A percentile compares a stretch with the other conserved stretches of the same genome.
These are phyloP conservation scores for Conticribra guillardii DNA, from an alignment of 108 stramenopile species.

Conservation along the genomic window DNA sequence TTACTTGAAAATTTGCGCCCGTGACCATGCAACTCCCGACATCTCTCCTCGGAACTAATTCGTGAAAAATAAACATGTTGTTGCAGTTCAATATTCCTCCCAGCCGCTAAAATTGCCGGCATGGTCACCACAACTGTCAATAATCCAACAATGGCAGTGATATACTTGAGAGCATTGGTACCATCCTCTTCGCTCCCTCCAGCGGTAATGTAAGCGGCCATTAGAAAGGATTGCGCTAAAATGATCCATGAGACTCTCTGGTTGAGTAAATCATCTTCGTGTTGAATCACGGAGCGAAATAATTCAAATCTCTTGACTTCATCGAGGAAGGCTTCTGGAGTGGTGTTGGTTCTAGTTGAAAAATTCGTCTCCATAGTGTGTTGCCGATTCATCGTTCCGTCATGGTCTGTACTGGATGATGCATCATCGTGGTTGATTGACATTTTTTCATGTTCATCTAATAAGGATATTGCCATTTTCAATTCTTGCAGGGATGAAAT, in stretches of 20 bases:
- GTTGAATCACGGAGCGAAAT: conserved; percentile 51
- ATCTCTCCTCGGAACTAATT: conserved; percentile 38
- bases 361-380: too few relatives aligned
- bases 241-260: conserved; percentile 62
- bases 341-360: neutral
- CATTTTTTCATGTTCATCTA: conserved; percentile 1
- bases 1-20: conserved; percentile 11
- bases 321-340: conserved; percentile 9
- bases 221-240: conserved; percentile 56
- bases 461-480: conserved; percentile 11
- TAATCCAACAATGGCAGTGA: conserved; percentile 51
- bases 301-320: conserved; percentile 55
- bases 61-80: conserved; percentile 49
- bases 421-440: neutral
- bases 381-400: conserved; percentile 1
- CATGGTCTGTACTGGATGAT: neutral
- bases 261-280: conserved; percentile 57
- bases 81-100: conserved; percentile 52
- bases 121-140: conserved; percentile 47
- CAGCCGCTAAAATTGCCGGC: conserved; percentile 49
- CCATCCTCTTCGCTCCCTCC: conserved; percentile 9
- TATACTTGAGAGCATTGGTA: conserved; percentile 26
- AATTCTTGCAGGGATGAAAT: conserved; percentile 14
- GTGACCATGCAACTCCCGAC: conserved; percentile 37
- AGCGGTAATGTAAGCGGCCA: conserved; percentile 51